Percentiles rank a stretch among this genome's conserved stretches.
Conservation (phyloP, 257 asterid species). For the Fraxinus cuspidata region DNA sequence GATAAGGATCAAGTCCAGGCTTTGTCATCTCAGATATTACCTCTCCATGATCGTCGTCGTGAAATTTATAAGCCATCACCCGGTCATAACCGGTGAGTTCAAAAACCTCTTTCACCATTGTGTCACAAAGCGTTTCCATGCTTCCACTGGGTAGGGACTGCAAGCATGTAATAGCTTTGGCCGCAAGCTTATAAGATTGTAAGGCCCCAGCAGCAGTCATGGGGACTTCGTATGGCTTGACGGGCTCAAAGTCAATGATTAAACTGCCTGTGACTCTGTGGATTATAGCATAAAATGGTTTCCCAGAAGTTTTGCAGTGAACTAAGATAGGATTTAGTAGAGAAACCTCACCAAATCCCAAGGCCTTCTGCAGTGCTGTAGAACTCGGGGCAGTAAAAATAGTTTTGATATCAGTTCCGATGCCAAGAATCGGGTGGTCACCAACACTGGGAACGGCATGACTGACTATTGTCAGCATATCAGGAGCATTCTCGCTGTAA, state of each 20-base stretch:
- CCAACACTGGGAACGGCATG: slow-evolving; percentile 67
- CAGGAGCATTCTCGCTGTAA: slow-evolving; percentile 63
- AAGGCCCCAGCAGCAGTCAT: slow-evolving; percentile 98
- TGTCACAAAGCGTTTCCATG: slow-evolving; percentile 77
- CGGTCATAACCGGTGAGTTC: slow-evolving; percentile 96
- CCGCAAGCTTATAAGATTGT: slow-evolving; percentile 92
- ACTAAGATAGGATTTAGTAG: slow-evolving; percentile 80
- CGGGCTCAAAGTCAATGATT: slow-evolving; percentile 93
- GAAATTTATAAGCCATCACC: slow-evolving; percentile 89
- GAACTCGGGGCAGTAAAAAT: slow-evolving; percentile 64
- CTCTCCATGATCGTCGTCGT: slow-evolving; percentile 98
- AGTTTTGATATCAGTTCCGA: slow-evolving; percentile 54
- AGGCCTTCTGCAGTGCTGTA: slow-evolving; percentile 57
- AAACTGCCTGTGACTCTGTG: slow-evolving; percentile 90
- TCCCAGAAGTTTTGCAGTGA: slow-evolving; percentile 92
- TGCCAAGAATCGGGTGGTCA: slow-evolving; percentile 56
- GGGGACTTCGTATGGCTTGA: slow-evolving; percentile 92
- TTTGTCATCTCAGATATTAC: slow-evolving; percentile 78
- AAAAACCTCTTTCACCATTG: slow-evolving; percentile 90
- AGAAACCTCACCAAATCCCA: slow-evolving; percentile 86
- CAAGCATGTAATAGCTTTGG: slow-evolving; percentile 86
- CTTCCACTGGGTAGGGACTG: slow-evolving; percentile 93
- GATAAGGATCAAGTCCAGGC: slow-evolving; percentile 87
- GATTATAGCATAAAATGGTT: slow-evolving; percentile 90
- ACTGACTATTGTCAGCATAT: slow-evolving; percentile 60